A percentile compares a stretch with the other conserved stretches of the same genome.
Evolutionary conservation across 2,329 filamentous ascomycete species (phyloP).

Genomic region (Diplodia sapinea): DNA sequence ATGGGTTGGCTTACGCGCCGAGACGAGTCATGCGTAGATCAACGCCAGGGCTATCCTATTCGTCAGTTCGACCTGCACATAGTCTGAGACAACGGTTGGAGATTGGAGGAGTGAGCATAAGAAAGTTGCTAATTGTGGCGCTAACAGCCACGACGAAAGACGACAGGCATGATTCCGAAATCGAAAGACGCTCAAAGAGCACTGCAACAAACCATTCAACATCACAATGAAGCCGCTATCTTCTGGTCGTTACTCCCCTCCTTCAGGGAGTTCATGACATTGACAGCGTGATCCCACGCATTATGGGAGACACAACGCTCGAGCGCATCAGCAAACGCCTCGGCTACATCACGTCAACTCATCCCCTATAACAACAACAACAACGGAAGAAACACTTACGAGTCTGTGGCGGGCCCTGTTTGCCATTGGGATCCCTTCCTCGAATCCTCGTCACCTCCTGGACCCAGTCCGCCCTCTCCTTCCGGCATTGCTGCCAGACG

Average conservation of each 20-base stretch:
- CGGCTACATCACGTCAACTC: background rate
- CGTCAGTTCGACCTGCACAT: too few species aligned
- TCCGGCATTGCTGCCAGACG: slow-evolving; percentile 65
- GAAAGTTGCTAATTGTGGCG: too few species aligned
- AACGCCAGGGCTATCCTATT: too few species aligned
- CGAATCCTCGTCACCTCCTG: slow-evolving; percentile 63
- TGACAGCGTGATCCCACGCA: slow-evolving; percentile 10
- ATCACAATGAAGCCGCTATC: background rate
- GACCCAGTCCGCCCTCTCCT: slow-evolving; percentile 62
- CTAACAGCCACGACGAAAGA: too few species aligned
- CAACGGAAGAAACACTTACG: slow-evolving; percentile 26
- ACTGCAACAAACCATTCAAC: background rate
- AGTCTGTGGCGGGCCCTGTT: slow-evolving; percentile 40
- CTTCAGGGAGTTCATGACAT: background rate
- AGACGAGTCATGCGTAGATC: too few species aligned
- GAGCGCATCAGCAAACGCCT: background rate
- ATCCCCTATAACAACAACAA: rapidly evolving
- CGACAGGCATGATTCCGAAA: too few species aligned
- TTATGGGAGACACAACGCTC: slow-evolving; percentile 1
- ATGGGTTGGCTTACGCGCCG: too few species aligned
- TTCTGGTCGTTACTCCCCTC: background rate
- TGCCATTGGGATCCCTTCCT: slow-evolving; percentile 54
- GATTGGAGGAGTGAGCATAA: too few species aligned
- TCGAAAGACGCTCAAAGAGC: too few species aligned
- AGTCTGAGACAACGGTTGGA: too few species aligned